A percentile compares a stretch with the other conserved stretches of the same genome.
Conservation (phyloP, 352 stramenopile genomes). For the Globisporangium alternatum region DNA sequence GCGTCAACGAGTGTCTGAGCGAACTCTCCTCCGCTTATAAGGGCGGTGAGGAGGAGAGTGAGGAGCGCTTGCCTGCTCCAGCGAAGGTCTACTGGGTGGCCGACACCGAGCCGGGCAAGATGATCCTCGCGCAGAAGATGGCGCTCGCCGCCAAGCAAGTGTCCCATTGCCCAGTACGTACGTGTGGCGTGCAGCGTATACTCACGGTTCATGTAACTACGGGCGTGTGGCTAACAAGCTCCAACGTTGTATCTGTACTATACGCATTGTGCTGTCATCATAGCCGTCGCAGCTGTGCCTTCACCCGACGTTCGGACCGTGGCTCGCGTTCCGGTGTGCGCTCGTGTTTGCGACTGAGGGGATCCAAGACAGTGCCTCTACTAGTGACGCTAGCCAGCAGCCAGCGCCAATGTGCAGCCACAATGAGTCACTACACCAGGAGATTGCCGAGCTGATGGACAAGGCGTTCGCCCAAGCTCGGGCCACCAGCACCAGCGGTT, state of each 20-base stretch:
- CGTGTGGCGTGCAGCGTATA: background rate
- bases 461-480: conserved; percentile 44
- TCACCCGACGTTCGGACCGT: conserved; percentile 59
- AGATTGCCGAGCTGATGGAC: conserved; percentile 42
- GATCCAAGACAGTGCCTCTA: background rate
- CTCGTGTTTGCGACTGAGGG: conserved; percentile 47
- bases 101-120: conserved; percentile 61
- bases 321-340: conserved; percentile 66
- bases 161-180: conserved; percentile 41
- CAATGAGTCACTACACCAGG: conserved; percentile 31
- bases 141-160: conserved; percentile 44
- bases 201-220: too few relatives aligned
- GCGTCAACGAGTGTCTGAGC: conserved; percentile 27
- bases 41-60: background rate
- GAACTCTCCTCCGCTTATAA: conserved; percentile 15
- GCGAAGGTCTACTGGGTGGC: conserved; percentile 59
- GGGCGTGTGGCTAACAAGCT: background rate
- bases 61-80: conserved; percentile 16
- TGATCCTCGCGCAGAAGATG: conserved; percentile 76
- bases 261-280: background rate
- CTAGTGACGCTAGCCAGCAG: conserved; percentile 15
- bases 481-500: conserved; percentile 3
- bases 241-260: background rate
- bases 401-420: conserved; percentile 34
- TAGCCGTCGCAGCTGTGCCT: conserved; percentile 65